These are phyloP conservation scores for Hymenoscyphus occultus DNA, from an alignment of 2,329 filamentous ascomycete genomes.

Conservation along the genomic window DNA sequence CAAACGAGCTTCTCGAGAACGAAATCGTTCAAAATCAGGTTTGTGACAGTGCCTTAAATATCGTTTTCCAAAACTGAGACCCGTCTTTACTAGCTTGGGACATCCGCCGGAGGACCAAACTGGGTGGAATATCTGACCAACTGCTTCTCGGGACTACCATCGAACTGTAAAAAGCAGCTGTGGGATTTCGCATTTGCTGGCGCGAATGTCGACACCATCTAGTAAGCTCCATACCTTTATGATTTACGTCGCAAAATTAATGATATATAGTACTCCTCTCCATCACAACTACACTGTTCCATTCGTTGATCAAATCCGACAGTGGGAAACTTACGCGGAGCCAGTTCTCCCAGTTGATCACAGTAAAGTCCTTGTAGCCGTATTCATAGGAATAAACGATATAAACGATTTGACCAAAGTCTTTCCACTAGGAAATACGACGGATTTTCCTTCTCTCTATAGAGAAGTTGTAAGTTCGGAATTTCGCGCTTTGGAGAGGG, in stretches of 20 bases:
- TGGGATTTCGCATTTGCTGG: constrained; percentile 58
- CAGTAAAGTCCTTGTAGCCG: constrained; percentile 43
- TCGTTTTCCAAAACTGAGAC: not conserved
- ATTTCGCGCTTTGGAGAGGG: constrained; percentile 41
- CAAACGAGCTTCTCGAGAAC: constrained; percentile 43
- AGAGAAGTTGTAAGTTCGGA: constrained; percentile 41
- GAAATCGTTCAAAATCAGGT: constrained; percentile 51
- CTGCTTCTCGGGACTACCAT: constrained; percentile 48
- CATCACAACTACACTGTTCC: constrained; percentile 51
- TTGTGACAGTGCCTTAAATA: not conserved
- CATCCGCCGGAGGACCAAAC: constrained; percentile 51
- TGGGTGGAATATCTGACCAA: constrained; percentile 53
- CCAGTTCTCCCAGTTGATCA: constrained; percentile 32
- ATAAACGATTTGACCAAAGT: constrained; percentile 49
- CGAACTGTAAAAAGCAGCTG: constrained; percentile 45
- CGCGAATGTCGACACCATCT: constrained; percentile 45
- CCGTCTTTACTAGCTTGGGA: constrained; percentile 36
- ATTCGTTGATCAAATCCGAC: constrained; percentile 48
- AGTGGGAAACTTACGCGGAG: constrained; percentile 45
- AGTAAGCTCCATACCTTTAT: constrained; percentile 27
- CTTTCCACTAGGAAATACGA: constrained; percentile 36
- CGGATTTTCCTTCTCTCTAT: constrained; percentile 46
- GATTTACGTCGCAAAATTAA: accelerated
- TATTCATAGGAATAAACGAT: constrained; percentile 58
- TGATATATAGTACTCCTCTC: constrained; percentile 40